Evolutionary conservation across 352 stramenopile genomes (phyloP).

Genomic region (Thraustochytrium striatum): DNA sequence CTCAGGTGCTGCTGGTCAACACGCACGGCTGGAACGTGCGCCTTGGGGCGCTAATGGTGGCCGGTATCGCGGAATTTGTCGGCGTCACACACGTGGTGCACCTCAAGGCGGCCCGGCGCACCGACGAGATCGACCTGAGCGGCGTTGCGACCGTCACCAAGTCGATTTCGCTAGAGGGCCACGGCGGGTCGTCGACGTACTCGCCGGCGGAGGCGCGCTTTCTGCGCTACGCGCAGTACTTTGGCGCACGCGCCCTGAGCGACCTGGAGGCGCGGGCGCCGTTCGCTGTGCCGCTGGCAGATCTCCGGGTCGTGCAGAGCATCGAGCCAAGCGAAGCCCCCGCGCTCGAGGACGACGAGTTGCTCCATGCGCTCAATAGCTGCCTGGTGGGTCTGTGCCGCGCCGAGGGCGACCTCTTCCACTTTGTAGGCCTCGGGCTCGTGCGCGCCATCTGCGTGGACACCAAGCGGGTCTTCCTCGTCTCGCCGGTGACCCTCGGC

Average conservation of each 20-base stretch:
- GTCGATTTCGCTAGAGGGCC: not conserved
- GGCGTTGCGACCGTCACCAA: not conserved
- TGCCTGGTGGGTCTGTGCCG: not conserved
- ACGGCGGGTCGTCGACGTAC: not conserved
- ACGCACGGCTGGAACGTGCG: constrained; percentile 14
- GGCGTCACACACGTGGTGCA: constrained; percentile 3
- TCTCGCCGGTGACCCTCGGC: not conserved
- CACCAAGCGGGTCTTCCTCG: not conserved
- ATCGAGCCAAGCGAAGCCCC: not conserved
- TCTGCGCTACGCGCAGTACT: not conserved
- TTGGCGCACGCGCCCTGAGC: not conserved
- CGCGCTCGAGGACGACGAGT: not conserved
- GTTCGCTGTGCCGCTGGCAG: not conserved
- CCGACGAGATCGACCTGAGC: not conserved
- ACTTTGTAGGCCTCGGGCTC: not conserved
- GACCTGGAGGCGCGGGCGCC: constrained; percentile 7
- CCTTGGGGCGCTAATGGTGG: not conserved
- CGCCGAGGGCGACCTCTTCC: not conserved
- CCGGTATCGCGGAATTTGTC: not conserved
- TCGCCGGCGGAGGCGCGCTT: not conserved
- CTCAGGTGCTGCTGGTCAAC: constrained; percentile 14
- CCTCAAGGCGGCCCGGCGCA: not conserved
- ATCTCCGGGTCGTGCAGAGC: not conserved
- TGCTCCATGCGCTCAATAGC: not conserved
- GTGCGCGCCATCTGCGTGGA: not conserved